Conservation (phyloP, 371 early-diverging fungal genomes). For the Chytridiales sp. region DNA sequence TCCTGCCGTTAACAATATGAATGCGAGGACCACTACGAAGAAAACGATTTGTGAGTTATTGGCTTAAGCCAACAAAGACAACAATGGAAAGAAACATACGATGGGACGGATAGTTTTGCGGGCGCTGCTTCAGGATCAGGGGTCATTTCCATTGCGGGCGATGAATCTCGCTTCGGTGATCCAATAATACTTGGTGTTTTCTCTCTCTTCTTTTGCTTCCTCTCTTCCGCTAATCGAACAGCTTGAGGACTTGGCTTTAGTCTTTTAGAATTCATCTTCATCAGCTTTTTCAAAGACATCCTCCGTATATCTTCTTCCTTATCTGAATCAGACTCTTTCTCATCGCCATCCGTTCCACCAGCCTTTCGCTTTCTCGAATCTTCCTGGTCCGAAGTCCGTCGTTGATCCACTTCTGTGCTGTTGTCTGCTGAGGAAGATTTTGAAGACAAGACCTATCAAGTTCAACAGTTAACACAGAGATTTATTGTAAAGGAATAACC, state of each 20-base stretch:
- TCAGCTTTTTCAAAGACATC: background rate
- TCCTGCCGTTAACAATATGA: constrained; percentile 61
- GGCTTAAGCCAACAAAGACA: background rate
- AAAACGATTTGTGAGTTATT: background rate
- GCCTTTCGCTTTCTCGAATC: no score
- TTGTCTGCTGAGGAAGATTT: no score
- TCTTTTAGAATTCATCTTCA: background rate
- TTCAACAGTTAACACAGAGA: no score
- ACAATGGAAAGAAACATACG: background rate
- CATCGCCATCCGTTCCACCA: no score
- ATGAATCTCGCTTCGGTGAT: background rate
- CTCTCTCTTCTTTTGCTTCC: background rate
- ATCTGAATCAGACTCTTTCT: no score
- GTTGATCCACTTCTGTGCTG: no score
- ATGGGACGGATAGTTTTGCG: background rate
- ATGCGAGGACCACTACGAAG: constrained; percentile 59
- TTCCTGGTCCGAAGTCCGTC: no score
- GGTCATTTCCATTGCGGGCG: background rate
- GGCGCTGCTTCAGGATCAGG: background rate
- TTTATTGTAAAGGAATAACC: no score
- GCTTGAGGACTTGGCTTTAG: background rate
- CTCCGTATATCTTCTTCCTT: background rate
- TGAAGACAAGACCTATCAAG: no score
- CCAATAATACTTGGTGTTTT: background rate
- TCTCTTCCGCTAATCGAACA: background rate